Evolutionary conservation across 177 flowering plant genomes (phyloP), one percentile per base, ranked within the genome.

Genomic region (Vitis hybrid): DNA sequence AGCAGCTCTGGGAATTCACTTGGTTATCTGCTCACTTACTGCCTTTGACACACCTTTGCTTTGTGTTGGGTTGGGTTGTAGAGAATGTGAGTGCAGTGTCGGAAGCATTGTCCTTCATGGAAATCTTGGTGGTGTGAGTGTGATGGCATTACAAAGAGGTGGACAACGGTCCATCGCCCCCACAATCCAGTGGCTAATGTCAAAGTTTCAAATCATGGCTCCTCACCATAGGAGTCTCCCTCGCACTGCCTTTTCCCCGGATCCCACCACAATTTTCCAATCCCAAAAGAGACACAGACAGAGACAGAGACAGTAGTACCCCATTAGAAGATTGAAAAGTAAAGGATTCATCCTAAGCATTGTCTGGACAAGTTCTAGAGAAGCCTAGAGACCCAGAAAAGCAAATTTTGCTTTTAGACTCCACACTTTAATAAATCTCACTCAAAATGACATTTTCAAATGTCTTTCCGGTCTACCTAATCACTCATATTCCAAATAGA

Each of bases 251-350:
- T 76, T 76, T 64, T 47, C 19, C 19, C 28, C 1, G 31, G 56
- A 68, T 68, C 76, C 76, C 76, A 68, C 73, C 69, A 74, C 8
- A 24, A 73, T 20, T 17, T 18, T 62, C 55, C 57, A 38, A 13
- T 8, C 20, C 50, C 69, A 58, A 58, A 18, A 71, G 56, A 55
- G 53, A 19, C 12, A 19, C 1, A 9, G 15, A 20, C 38, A 22
- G 62, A 8, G 3, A 59, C 17, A 54, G 22, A 11, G 22, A 2
- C 22, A 11, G 44, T 33, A 33, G 28, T 0, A 24, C 28, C 28
- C 28, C 28, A 24, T 2, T 24, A 24, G 28, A 24, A 24, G 44
- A 2, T 63, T 17, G n/a, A 52, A 63, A 63, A 2, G 17, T 17
- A 9, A 54, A 54, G 57, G 57, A 14, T 33, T 33, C 44, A 33